Evolutionary conservation across 2,329 filamentous ascomycete genomes (phyloP).

Genomic region (Zymoseptoria tritici): DNA sequence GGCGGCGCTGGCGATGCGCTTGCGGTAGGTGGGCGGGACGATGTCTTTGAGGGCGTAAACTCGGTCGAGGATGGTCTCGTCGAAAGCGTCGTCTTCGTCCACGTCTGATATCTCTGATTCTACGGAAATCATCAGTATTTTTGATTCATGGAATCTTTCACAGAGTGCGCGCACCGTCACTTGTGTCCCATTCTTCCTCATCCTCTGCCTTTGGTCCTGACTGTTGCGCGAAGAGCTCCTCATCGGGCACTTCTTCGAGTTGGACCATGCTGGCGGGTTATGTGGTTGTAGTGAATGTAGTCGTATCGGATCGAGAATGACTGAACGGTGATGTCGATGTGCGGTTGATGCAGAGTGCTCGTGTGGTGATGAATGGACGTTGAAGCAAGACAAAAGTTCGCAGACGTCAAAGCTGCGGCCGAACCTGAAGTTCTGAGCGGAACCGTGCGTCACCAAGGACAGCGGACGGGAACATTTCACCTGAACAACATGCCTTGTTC

Average conservation of each 20-base stretch:
- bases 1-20: conserved; percentile 34
- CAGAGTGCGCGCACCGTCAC: conserved; percentile 61
- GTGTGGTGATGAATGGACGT: neutral
- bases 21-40: conserved; percentile 38
- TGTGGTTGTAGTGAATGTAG: neutral
- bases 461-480: too few species aligned
- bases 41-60: conserved; percentile 39
- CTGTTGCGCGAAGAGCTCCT: conserved; percentile 75
- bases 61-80: conserved; percentile 37
- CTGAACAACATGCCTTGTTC: too few species aligned
- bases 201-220: conserved; percentile 53
- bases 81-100: conserved; percentile 56
- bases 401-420: neutral
- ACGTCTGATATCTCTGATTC: conserved; percentile 68
- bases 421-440: neutral
- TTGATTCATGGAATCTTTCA: neutral
- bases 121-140: conserved; percentile 29
- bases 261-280: conserved; percentile 69
- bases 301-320: neutral
- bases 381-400: neutral
- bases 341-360: neutral
- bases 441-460: neutral
- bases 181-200: conserved; percentile 79
- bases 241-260: conserved; percentile 92
- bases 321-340: neutral